Evolutionary conservation across 192 early-diverging fungal species (phyloP), one percentile per base, ranked within the genome.

Genomic region (Podila epigama): DNA sequence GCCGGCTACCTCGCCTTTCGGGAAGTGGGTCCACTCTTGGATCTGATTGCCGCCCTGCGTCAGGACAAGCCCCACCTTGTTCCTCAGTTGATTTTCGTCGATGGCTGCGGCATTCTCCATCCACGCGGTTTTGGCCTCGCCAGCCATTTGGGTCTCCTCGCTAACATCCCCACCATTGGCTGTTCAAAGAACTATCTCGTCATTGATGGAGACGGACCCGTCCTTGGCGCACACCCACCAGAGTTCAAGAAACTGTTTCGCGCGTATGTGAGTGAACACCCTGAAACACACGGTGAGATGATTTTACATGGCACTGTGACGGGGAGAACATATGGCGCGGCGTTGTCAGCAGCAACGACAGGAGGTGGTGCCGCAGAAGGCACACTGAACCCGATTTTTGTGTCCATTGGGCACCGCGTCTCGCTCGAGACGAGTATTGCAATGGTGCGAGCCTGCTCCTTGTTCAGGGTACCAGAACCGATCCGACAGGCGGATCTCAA

Each of bases 1-100:
- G 83, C 96, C 1, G 92, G 92, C 1, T 98, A 89, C 77, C 85
- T 98, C n/a, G 97, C 96, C 0, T 96, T 97, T 80, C 89, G 96
- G 15, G 97, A 98, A 64, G 85, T 89, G 1, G 82, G 83, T 0
- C 88, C 91, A 2, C 79, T 96, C 32, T 58, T 80, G 22, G 58
- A 67, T 10, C 81, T 92, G 48, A 80, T 97, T 34, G 63, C 64
- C 5, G 71, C 68, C 12, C 69, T 97, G n/a, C 82, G 77, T 35
- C 20, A 55, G 15, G 44, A 57, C 2, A 60, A 61, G 0, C 90
- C 92, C 2, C 69, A 89, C 6, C 63, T 93, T 31, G 84, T 81
- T 57, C 92, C 95, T 10, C 94, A 96, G 71, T 79, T 94, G 8
- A 83, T 95, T 15, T 60, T 96, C 7, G 92, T 97, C 0, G 96